A percentile compares a stretch with the other conserved stretches of the same genome.
Evolutionary conservation across 2,329 filamentous ascomycete species (phyloP).

Genomic region (Alternaria arbusti): DNA sequence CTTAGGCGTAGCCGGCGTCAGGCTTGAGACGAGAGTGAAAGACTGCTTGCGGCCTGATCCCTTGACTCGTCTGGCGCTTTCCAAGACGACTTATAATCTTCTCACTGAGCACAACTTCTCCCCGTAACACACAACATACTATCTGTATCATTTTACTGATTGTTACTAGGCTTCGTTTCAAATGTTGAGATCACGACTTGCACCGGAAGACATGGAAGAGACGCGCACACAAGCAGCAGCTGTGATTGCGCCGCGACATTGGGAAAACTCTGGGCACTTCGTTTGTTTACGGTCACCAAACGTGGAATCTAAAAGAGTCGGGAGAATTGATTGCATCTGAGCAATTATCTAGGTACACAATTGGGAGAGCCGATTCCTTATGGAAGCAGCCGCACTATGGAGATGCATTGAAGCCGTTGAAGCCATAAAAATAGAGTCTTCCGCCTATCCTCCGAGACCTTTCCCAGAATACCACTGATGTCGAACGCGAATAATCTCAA

Average conservation of each 20-base stretch:
- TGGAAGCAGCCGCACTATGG: too few relatives aligned
- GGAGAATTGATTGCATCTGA: neutral
- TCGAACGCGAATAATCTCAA: neutral
- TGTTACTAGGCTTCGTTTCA: neutral
- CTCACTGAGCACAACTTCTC: slow-evolving; percentile 40
- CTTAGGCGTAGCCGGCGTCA: slow-evolving; percentile 75
- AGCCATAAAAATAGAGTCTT: neutral
- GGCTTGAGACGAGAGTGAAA: slow-evolving; percentile 32
- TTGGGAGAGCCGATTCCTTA: too few relatives aligned
- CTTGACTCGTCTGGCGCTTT: slow-evolving; percentile 29
- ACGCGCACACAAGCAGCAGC: neutral
- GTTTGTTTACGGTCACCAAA: fast-evolving
- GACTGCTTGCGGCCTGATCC: slow-evolving; percentile 26
- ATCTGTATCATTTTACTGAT: neutral
- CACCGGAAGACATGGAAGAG: too few relatives aligned
- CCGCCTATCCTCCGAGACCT: too few relatives aligned
- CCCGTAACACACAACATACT: too few relatives aligned
- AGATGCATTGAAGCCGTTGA: neutral
- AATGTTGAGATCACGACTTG: too few relatives aligned
- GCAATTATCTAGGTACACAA: too few relatives aligned
- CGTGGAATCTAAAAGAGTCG: neutral
- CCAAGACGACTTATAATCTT: slow-evolving; percentile 46
- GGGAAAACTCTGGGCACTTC: neutral
- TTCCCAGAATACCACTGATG: neutral
- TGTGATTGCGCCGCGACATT: neutral